Percentiles rank a stretch among this genome's conserved stretches.
Conservation (phyloP, 176 grass and related monocot genomes). For the Calamus simplicifolius region DNA sequence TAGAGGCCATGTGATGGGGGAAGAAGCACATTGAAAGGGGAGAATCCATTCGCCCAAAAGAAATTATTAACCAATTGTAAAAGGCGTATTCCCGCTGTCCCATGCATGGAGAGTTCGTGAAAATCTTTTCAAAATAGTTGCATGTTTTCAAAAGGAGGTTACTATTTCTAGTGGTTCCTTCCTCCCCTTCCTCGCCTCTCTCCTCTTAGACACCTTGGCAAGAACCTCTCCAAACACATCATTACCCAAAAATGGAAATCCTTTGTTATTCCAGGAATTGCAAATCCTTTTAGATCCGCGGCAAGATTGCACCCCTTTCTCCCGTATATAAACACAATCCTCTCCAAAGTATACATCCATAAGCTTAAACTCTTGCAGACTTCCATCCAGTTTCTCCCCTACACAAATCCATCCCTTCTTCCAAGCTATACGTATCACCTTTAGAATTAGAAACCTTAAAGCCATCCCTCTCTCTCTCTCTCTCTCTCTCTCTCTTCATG, state of each 20-base stretch:
- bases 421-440: too few species aligned
- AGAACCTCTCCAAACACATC: neutral
- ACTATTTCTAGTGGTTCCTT: neutral
- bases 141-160: neutral
- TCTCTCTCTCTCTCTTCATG: too few species aligned
- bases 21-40: neutral
- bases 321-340: slow-evolving; percentile 4
- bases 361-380: too few species aligned
- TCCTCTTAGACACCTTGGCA: neutral
- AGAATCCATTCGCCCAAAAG: slow-evolving; percentile 1
- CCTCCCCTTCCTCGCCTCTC: too few species aligned
- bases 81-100: neutral
- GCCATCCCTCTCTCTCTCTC: too few species aligned
- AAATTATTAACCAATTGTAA: slow-evolving; percentile 7
- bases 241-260: neutral
- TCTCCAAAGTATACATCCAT: neutral
- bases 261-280: neutral
- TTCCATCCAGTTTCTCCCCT: too few species aligned
- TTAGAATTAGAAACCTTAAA: too few species aligned
- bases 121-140: neutral
- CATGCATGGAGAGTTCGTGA: neutral
- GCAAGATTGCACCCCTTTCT: neutral
- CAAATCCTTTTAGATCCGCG: neutral
- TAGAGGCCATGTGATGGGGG: neutral
- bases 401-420: too few species aligned